Base-by-base conservation (phyloP, 176 grass and related monocot species). In the Puya raimondii region DNA sequence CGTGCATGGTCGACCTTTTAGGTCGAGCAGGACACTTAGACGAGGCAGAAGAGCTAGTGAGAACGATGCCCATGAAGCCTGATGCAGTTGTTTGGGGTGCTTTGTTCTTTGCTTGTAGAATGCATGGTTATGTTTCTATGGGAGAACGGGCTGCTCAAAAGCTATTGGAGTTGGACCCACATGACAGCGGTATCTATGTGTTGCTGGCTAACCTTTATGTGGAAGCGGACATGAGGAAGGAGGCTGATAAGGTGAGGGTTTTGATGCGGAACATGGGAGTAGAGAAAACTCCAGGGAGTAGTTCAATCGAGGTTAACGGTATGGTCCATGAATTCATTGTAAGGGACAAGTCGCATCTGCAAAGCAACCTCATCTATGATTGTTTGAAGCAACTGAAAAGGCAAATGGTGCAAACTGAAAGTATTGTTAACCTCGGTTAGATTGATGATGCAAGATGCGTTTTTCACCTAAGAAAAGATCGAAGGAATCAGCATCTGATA, bases 1-100 rank as follows among this genome's bases (percentile, higher is more conserved):
- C 91, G 58, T 96, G 91, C 72, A 90, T 96, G 79, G 81, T 96
- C 74, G 91, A 96, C 74, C 79, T 96, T 47, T 56, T 90, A 80
- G 91, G 87, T 58, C 86, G 87, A 83, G 76, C 91, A 49, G 84
- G 91, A 23, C 73, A 73, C 48, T 82, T 91, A 47, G 58, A 77
- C 1, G 87, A 96, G 75, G 87, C 91, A 48, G 82, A 91, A 69
- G 69, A 88, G n/a, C 63, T 96, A n/a, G 87, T 88, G 63, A 85
- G 83, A 26, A 75, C 66, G 52, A 91, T 96, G 87, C 87, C 84
- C 2, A 85, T 85, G 71, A 69, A 87, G 53, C 91, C 87, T 57
- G 87, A 87, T 29, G 79, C 82, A 16, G 84, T 85, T 50, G 80
- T 96, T 64, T 91, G 77, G 79, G 85, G 85, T 83, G 79, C 87